These are phyloP conservation scores for Globisporangium barbulae DNA, from an alignment of 352 stramenopile species.

Conservation along the genomic window DNA sequence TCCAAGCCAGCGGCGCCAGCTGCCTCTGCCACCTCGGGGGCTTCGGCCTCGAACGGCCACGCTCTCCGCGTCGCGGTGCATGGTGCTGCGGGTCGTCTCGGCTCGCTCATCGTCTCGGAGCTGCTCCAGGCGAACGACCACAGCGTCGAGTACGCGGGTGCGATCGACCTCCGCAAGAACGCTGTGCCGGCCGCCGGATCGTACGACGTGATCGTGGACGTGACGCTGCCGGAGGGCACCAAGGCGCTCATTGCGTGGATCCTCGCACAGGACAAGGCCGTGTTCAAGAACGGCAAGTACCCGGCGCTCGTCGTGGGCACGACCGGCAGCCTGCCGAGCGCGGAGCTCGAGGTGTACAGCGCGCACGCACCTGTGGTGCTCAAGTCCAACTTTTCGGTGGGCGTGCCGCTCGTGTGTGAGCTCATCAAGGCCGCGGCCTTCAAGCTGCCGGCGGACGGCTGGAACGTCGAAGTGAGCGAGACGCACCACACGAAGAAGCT, in stretches of 20 bases:
- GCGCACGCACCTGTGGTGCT: conserved; percentile 60
- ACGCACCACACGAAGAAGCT: conserved; percentile 88
- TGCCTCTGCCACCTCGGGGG: conserved; percentile 6
- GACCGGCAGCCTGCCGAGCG: conserved; percentile 55
- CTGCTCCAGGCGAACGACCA: conserved; percentile 46
- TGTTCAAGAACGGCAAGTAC: conserved; percentile 63
- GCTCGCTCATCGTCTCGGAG: conserved; percentile 67
- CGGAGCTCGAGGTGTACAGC: conserved; percentile 58
- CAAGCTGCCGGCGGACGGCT: conserved; percentile 65
- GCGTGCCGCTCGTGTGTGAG: conserved; percentile 74
- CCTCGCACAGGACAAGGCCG: conserved; percentile 43
- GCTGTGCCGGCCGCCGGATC: conserved; percentile 31
- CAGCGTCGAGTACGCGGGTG: conserved; percentile 46
- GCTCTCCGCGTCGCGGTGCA: conserved; percentile 66
- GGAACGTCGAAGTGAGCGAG: conserved; percentile 81
- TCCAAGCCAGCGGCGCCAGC: conserved; percentile 25
- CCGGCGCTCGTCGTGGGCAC: conserved; percentile 78
- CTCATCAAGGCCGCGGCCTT: conserved; percentile 71
- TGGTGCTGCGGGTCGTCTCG: conserved; percentile 62
- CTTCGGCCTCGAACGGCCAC: conserved; percentile 18
- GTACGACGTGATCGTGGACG: conserved; percentile 76
- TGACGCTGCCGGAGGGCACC: conserved; percentile 71
- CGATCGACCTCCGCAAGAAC: conserved; percentile 58
- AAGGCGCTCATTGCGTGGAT: conserved; percentile 58
- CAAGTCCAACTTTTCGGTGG: conserved; percentile 84